Conservation (phyloP, 1,139 yeast genomes). For the Blastobotrys ciferrii region DNA sequence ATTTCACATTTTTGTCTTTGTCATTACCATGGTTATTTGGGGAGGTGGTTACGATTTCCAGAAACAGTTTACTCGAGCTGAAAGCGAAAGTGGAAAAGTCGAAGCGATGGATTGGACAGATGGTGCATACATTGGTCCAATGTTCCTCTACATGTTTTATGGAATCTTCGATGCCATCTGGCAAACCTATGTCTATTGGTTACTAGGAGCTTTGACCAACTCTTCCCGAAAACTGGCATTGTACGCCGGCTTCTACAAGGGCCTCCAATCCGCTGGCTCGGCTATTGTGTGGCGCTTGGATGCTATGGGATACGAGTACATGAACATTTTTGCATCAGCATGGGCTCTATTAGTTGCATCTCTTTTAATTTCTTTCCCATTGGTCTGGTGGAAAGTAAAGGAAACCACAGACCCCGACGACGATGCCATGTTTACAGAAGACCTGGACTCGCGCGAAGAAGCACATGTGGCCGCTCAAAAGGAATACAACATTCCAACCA, state of each 20-base stretch:
- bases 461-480: neutral
- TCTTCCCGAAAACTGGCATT: constrained; percentile 56
- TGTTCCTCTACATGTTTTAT: constrained; percentile 60
- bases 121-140: constrained; percentile 51
- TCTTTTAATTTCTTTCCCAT: constrained; percentile 44
- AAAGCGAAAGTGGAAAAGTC: constrained; percentile 27
- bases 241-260: constrained; percentile 62
- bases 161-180: constrained; percentile 59
- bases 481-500: constrained; percentile 3
- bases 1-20: constrained; percentile 47
- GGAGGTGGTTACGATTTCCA: constrained; percentile 62
- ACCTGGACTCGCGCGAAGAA: constrained; percentile 6
- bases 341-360: constrained; percentile 59
- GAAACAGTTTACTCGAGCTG: constrained; percentile 44
- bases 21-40: constrained; percentile 52
- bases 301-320: constrained; percentile 44
- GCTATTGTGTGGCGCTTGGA: constrained; percentile 63
- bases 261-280: constrained; percentile 62
- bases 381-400: constrained; percentile 44
- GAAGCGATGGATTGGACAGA: constrained; percentile 46
- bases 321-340: constrained; percentile 49
- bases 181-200: constrained; percentile 58
- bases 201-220: constrained; percentile 57
- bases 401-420: constrained; percentile 42
- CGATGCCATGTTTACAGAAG: constrained; percentile 24